phyloP scores from a whole-genome alignment of 257 asterid species.

The Lantana camara region DNA sequence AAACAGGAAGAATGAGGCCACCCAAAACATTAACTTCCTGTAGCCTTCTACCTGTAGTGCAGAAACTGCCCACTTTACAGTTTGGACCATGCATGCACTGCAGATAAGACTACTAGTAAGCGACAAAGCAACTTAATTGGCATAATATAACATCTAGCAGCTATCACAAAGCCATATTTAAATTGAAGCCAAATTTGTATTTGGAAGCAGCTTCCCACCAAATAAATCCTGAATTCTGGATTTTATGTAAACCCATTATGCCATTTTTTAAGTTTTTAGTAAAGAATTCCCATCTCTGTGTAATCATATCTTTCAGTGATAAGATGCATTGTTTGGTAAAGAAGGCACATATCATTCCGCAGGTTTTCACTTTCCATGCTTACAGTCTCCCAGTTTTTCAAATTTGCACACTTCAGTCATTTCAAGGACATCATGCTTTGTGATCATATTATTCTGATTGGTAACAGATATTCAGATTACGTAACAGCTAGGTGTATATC shows the following conservation, averaged over 20 bases:
- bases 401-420: neutral
- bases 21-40: slow-evolving; percentile 97
- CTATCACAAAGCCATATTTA: slow-evolving; percentile 6
- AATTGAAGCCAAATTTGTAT: slow-evolving; percentile 1
- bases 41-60: slow-evolving; percentile 86
- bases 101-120: slow-evolving; percentile 39
- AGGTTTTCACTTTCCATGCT: neutral
- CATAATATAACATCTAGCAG: slow-evolving; percentile 15
- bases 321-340: slow-evolving; percentile 22
- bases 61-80: slow-evolving; percentile 79
- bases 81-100: slow-evolving; percentile 99
- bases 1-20: slow-evolving; percentile 96
- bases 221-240: neutral
- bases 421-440: slow-evolving; percentile 11
- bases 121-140: slow-evolving; percentile 11
- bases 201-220: slow-evolving; percentile 5
- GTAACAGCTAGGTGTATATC: slow-evolving; percentile 10
- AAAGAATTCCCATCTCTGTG: neutral
- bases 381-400: neutral
- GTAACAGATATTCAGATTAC: slow-evolving; percentile 12
- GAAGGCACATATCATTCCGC: neutral
- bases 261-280: too few species aligned
- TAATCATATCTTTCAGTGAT: neutral
- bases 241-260: neutral
- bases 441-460: neutral